Conservation (phyloP, 345 rosid genomes). For the Psidium guajava region DNA sequence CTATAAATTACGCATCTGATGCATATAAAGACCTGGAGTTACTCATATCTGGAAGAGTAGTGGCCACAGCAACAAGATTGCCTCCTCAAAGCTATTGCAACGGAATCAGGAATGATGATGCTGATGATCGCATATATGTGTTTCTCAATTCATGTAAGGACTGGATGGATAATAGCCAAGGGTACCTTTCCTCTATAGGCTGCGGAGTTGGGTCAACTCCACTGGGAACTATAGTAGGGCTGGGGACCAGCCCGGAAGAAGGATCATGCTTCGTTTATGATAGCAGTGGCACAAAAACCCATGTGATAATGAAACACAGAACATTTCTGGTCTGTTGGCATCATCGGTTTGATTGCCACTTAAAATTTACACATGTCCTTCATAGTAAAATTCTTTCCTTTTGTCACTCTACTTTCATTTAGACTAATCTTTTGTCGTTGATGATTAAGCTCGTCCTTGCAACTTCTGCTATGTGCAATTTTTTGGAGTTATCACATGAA, state of each 20-base stretch:
- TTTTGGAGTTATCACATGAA: background rate
- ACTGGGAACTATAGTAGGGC: slow-evolving; percentile 62
- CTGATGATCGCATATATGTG: slow-evolving; percentile 59
- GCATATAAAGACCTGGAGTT: slow-evolving; percentile 79
- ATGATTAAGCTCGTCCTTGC: background rate
- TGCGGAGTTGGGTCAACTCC: slow-evolving; percentile 28
- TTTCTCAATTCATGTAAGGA: slow-evolving; percentile 44
- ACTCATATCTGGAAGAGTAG: slow-evolving; percentile 60
- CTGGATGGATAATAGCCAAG: slow-evolving; percentile 6
- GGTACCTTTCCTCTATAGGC: slow-evolving; percentile 6
- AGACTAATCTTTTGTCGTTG: background rate
- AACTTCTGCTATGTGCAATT: background rate
- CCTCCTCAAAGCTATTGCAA: slow-evolving; percentile 39
- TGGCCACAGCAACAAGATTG: slow-evolving; percentile 66
- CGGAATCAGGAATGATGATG: slow-evolving; percentile 26
- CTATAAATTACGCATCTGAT: slow-evolving; percentile 30
- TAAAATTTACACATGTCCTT: background rate
- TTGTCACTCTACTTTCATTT: background rate
- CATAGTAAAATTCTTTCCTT: background rate
- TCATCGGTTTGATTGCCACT: background rate
- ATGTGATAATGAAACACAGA: slow-evolving; percentile 81
- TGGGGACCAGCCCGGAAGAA: slow-evolving; percentile 68
- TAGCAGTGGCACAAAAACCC: slow-evolving; percentile 66
- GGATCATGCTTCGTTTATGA: slow-evolving; percentile 75
- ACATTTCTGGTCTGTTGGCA: slow-evolving; percentile 64